Evolutionary conservation across 2,329 filamentous ascomycete species (phyloP).

Genomic region (Pseudocercospora vitis): DNA sequence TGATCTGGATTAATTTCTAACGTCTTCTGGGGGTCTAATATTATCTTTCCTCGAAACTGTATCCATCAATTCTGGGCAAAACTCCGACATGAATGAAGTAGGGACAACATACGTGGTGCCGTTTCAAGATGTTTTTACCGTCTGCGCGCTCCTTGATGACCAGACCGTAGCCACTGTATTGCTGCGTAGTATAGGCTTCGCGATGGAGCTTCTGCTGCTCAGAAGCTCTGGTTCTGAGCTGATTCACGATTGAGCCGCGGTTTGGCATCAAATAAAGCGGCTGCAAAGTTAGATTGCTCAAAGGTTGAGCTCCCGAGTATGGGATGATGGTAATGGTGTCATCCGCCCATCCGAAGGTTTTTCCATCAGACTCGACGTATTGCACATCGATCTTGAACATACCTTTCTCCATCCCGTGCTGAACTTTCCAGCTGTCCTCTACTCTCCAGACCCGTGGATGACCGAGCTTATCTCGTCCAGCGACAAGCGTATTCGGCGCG

Average conservation of each 20-base stretch:
- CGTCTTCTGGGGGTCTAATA: conserved; percentile 10
- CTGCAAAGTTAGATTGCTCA: background rate
- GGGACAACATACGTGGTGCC: background rate
- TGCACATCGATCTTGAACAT: conserved; percentile 5
- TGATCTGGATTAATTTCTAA: conserved; percentile 3
- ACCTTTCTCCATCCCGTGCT: background rate
- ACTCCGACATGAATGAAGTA: background rate
- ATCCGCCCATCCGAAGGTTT: background rate
- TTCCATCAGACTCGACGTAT: conserved; percentile 7
- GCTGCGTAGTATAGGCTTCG: background rate
- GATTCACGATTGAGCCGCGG: background rate
- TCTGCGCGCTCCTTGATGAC: background rate
- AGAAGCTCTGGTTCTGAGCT: background rate
- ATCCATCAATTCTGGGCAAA: background rate
- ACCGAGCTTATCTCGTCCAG: conserved; percentile 4
- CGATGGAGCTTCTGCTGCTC: background rate
- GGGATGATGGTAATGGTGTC: background rate
- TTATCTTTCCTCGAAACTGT: conserved; percentile 10
- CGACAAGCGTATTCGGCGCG: conserved; percentile 9
- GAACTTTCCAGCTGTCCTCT: background rate
- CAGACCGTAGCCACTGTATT: background rate
- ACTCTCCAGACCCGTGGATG: conserved; percentile 12
- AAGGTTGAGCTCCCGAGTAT: conserved; percentile 1
- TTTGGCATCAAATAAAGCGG: conserved; percentile 7
- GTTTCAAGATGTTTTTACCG: background rate